phyloP scores from a whole-genome alignment of 2,329 filamentous ascomycete species.

The Aspergillus unguis region DNA sequence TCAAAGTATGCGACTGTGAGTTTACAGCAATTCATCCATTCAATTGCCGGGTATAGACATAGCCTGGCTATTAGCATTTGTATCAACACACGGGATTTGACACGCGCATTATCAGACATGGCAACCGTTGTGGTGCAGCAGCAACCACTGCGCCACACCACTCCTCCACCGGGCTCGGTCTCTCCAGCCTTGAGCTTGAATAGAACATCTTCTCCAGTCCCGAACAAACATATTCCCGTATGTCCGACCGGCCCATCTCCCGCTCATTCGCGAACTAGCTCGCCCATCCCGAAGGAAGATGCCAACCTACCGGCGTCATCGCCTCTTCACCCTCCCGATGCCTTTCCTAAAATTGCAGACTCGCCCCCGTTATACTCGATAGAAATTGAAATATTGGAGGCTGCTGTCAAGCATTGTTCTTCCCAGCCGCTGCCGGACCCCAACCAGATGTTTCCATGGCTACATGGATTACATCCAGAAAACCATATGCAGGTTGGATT shows the following conservation, averaged over 20 bases:
- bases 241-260: slow-evolving; percentile 75
- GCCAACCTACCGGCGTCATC: slow-evolving; percentile 60
- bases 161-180: slow-evolving; percentile 46
- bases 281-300: slow-evolving; percentile 58
- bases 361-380: slow-evolving; percentile 69
- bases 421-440: slow-evolving; percentile 80
- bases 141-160: slow-evolving; percentile 45
- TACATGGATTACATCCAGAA: slow-evolving; percentile 84
- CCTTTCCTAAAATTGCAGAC: slow-evolving; percentile 55
- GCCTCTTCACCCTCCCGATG: slow-evolving; percentile 69
- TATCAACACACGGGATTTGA: not conserved
- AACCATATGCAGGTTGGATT: slow-evolving; percentile 89
- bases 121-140: slow-evolving; percentile 49
- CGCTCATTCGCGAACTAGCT: slow-evolving; percentile 62
- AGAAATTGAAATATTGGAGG: slow-evolving; percentile 63
- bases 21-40: not conserved
- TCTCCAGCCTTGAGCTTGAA: slow-evolving; percentile 57
- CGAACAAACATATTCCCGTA: slow-evolving; percentile 86
- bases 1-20: slow-evolving; percentile 4
- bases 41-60: not conserved
- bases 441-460: slow-evolving; percentile 88
- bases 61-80: not conserved
- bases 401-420: slow-evolving; percentile 71
- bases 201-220: slow-evolving; percentile 61
- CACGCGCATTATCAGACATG: slow-evolving; percentile 29